Base-by-base conservation (phyloP, 805 yeast genomes). In the Candida sithepensis region DNA sequence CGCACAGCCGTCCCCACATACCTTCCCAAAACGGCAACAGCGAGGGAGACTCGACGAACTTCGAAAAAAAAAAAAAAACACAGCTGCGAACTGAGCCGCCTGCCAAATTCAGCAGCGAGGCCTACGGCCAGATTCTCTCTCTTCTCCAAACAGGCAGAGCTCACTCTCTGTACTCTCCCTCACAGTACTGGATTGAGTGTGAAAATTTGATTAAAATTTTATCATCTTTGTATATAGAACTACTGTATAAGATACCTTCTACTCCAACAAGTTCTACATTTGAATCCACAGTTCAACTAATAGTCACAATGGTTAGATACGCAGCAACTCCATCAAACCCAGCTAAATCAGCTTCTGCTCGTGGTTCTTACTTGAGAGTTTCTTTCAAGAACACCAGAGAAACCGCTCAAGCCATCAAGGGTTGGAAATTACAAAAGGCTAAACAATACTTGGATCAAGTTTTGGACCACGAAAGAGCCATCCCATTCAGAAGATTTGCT, bases 341-440 rank as follows among this genome's bases (percentile, higher is more conserved):
- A 81, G 94, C 97, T 74, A 89, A 90, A 82, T 87, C 96, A 68
- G 98, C 97, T 71, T 86, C 96, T 72, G 96, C 99, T 72, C 95
- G 98, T 77, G 98, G 98, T 73, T 88, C 98, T 54, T 91, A 90
- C 91, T 83, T 94, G 77, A 92, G 99, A 81, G 97, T 89, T 66
- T 94, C 99, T 63, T 94, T 77, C 96, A 94, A 94, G 91, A 94
- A 94, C 92, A 94, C 99, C 81, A 89, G 96, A 78, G 99, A 92
- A 79, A 86, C 98, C 64, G 97, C 95, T 68, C 96, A 88, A 79
- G 97, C 99, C 74, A 84, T 94, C 77, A 83, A 80, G 75, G 99
- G 99, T 66, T 94, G 98, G 99, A 86, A 88, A 75, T 82, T 92
- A 73, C 84, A 87, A 78, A 91, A 78, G 78, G 99, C 99, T 69